phyloP scores from a whole-genome alignment of 306 rosid genomes.

The Rosa lucieae region DNA sequence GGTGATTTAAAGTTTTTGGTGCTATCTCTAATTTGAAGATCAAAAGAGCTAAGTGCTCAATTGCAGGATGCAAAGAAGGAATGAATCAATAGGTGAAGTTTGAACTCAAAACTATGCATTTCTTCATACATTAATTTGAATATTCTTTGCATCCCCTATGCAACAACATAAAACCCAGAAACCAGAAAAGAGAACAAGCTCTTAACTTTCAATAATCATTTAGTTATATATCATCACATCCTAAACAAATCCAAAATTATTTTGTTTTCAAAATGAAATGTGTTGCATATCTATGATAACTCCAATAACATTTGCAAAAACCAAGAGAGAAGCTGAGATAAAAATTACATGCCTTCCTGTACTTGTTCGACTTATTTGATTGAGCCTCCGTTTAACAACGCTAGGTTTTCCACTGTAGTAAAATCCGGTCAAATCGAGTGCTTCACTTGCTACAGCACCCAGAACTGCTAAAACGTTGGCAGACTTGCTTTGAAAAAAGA shows the following conservation, averaged over 20 bases:
- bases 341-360: slow-evolving; percentile 52
- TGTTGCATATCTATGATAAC: background rate
- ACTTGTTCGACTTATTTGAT: slow-evolving; percentile 63
- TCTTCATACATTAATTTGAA: background rate
- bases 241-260: background rate
- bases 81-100: background rate
- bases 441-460: slow-evolving; percentile 91
- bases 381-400: slow-evolving; percentile 51
- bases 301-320: background rate
- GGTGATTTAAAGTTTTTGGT: background rate
- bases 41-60: background rate
- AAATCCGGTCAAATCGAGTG: slow-evolving; percentile 85
- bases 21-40: background rate
- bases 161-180: background rate
- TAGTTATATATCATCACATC: background rate
- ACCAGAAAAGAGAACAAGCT: background rate
- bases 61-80: background rate
- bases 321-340: background rate
- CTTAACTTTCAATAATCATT: background rate
- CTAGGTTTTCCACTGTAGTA: slow-evolving; percentile 86
- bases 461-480: slow-evolving; percentile 94
- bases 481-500: slow-evolving; percentile 72
- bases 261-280: background rate
- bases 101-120: background rate
- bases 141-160: background rate